Percentiles rank a stretch among this genome's conserved stretches.
These are phyloP conservation scores for Leucocoprinus birnbaumii DNA, from an alignment of 768 basidiomycete species.

Conservation along the genomic window DNA sequence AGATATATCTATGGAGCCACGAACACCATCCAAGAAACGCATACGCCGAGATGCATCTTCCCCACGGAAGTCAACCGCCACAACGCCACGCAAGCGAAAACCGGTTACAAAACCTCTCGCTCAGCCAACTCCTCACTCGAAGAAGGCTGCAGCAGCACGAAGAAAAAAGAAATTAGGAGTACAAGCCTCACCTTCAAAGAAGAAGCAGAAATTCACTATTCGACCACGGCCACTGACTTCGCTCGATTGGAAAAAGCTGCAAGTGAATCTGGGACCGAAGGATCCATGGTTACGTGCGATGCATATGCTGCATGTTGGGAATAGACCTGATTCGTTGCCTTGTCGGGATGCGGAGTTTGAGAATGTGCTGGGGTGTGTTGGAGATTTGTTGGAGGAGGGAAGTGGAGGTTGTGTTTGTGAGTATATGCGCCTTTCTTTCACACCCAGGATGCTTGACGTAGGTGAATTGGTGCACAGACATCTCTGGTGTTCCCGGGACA, in stretches of 20 bases:
- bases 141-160: slow-evolving; percentile 50
- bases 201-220: slow-evolving; percentile 21
- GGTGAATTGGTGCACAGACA: slow-evolving; percentile 52
- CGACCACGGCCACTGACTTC: slow-evolving; percentile 21
- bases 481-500: slow-evolving; percentile 97
- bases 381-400: slow-evolving; percentile 86
- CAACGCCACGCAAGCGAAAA: slow-evolving; percentile 16
- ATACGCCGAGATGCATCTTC: slow-evolving; percentile 11
- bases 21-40: slow-evolving; percentile 23
- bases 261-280: slow-evolving; percentile 52
- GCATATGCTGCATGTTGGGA: slow-evolving; percentile 90
- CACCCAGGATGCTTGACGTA: background rate
- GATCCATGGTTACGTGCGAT: slow-evolving; percentile 88
- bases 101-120: slow-evolving; percentile 33
- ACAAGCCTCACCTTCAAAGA: slow-evolving; percentile 24
- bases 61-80: slow-evolving; percentile 22
- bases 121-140: slow-evolving; percentile 75
- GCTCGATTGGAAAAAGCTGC: slow-evolving; percentile 31
- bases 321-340: slow-evolving; percentile 85
- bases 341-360: slow-evolving; percentile 87
- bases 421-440: slow-evolving; percentile 25
- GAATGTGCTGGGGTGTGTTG: slow-evolving; percentile 70
- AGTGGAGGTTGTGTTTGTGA: slow-evolving; percentile 94
- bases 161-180: slow-evolving; percentile 27
- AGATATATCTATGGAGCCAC: slow-evolving; percentile 28